Evolutionary conservation across 192 early-diverging fungal genomes (phyloP).

Genomic region (Haplosporangium gracile): DNA sequence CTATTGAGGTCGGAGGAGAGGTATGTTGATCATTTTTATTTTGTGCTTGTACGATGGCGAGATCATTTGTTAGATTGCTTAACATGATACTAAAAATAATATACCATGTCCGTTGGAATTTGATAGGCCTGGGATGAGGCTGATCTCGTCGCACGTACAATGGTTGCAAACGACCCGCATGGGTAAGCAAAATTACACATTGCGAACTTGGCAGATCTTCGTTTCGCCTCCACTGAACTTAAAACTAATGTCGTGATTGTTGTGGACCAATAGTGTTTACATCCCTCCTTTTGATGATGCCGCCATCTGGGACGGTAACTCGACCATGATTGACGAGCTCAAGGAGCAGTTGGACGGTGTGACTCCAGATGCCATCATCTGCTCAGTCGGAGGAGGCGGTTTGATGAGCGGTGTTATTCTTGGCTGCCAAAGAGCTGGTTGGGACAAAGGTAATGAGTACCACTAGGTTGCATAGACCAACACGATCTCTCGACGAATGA

Average conservation of each 20-base stretch:
- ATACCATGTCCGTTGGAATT: not conserved
- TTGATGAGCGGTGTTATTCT: slow-evolving; percentile 76
- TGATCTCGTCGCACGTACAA: slow-evolving; percentile 55
- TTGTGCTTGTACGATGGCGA: not conserved
- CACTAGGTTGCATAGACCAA: not conserved
- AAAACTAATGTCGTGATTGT: not conserved
- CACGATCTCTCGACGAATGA: not conserved
- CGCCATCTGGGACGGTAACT: slow-evolving; percentile 71
- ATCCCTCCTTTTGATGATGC: slow-evolving; percentile 72
- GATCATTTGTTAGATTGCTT: not conserved
- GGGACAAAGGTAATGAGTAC: slow-evolving; percentile 61
- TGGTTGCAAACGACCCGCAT: slow-evolving; percentile 57
- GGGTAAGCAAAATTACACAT: slow-evolving; percentile 53
- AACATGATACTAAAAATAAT: not conserved
- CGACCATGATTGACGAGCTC: slow-evolving; percentile 74
- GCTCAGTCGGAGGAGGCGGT: slow-evolving; percentile 78
- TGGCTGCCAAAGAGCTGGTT: slow-evolving; percentile 69
- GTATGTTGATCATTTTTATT: slow-evolving; percentile 29
- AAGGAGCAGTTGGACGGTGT: slow-evolving; percentile 67
- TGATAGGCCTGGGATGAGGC: slow-evolving; percentile 61
- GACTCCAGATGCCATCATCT: slow-evolving; percentile 74
- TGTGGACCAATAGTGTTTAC: slow-evolving; percentile 49
- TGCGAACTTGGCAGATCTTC: not conserved
- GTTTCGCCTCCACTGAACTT: not conserved
- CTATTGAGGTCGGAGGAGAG: slow-evolving; percentile 61